Evolutionary conservation across 371 early-diverging fungal genomes (phyloP).

Genomic region (Actinomortierella wolfii): DNA sequence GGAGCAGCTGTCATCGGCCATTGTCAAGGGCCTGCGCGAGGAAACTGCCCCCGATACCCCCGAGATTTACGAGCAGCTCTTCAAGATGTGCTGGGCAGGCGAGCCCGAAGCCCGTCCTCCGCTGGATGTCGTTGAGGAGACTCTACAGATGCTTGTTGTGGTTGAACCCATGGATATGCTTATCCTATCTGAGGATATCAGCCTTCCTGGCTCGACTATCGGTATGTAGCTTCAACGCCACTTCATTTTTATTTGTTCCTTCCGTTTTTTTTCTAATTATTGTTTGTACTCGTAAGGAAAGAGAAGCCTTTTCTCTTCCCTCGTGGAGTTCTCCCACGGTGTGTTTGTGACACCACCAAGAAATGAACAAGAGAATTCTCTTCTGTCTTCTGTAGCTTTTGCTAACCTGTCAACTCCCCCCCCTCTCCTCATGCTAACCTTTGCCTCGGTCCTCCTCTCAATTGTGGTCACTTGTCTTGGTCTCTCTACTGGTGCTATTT

Average conservation of each 20-base stretch:
- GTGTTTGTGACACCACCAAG: too few species aligned
- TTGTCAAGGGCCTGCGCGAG: constrained; percentile 42
- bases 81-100: constrained; percentile 46
- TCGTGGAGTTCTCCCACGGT: background rate
- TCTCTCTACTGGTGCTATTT: too few species aligned
- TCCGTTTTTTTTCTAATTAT: background rate
- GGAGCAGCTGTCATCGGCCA: constrained; percentile 38
- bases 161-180: constrained; percentile 47
- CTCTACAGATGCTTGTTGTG: constrained; percentile 41
- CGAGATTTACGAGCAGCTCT: constrained; percentile 44
- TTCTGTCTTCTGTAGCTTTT: background rate
- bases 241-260: background rate
- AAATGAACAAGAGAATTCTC: too few species aligned
- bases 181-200: constrained; percentile 38
- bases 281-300: too few species aligned
- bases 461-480: too few species aligned
- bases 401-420: background rate
- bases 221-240: constrained; percentile 14
- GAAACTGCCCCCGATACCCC: constrained; percentile 36
- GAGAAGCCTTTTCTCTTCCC: background rate
- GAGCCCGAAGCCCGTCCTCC: constrained; percentile 35
- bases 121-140: constrained; percentile 42
- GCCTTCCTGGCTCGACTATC: constrained; percentile 31
- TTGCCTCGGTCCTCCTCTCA: too few species aligned
- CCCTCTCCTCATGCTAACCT: constrained; percentile 1